These are phyloP conservation scores for Paxillus ammoniavirescens DNA, from an alignment of 768 basidiomycete genomes.

Conservation along the genomic window DNA sequence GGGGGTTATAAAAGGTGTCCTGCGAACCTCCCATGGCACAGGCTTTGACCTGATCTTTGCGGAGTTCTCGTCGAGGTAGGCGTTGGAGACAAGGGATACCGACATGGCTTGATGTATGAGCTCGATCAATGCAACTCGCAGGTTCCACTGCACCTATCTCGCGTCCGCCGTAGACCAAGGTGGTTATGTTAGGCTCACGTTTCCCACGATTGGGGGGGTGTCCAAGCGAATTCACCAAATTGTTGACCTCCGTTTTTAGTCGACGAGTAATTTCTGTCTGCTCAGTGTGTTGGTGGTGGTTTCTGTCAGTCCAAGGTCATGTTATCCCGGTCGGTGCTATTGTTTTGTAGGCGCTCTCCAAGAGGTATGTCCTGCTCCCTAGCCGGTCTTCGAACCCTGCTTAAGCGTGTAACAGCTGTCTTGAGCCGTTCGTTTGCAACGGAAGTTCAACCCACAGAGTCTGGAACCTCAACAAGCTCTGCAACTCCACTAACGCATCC, in stretches of 20 bases:
- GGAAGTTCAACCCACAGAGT: conserved; percentile 24
- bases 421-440: conserved; percentile 45
- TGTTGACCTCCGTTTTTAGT: not conserved
- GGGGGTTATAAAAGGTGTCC: not conserved
- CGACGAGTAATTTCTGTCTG: not conserved
- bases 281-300: not conserved
- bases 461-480: conserved; percentile 4
- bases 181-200: not conserved
- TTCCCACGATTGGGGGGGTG: not conserved
- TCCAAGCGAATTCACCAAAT: not conserved
- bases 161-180: not conserved
- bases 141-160: not conserved
- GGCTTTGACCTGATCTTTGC: conserved; percentile 87
- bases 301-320: conserved; percentile 8
- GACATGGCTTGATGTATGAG: conserved; percentile 48
- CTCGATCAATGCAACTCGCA: not conserved
- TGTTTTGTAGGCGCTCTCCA: conserved; percentile 31
- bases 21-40: conserved; percentile 91
- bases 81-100: conserved; percentile 72
- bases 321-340: conserved; percentile 34
- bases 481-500: conserved; percentile 18
- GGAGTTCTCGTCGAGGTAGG: conserved; percentile 84
- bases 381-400: too few relatives aligned
- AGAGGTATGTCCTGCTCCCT: conserved; percentile 21
- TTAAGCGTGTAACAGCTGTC: not conserved